phyloP scores from a whole-genome alignment of 768 basidiomycete species.

The Lactarius evosmus region DNA sequence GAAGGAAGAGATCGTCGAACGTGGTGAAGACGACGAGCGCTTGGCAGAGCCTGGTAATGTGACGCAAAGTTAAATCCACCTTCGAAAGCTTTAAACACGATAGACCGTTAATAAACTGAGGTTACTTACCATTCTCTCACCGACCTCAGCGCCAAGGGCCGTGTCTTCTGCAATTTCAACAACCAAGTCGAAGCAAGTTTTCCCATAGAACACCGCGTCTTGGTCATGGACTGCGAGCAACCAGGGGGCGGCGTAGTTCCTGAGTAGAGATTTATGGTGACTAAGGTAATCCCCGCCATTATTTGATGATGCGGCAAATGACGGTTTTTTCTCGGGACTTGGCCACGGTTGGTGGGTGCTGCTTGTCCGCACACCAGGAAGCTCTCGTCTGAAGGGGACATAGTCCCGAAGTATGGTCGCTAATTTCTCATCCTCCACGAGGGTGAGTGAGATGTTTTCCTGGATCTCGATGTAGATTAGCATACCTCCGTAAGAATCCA shows the following conservation, averaged over 20 bases:
- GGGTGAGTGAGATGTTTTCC: background rate
- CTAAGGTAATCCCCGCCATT: constrained; percentile 73
- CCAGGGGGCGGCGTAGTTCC: constrained; percentile 64
- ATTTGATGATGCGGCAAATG: constrained; percentile 40
- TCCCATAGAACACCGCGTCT: constrained; percentile 51
- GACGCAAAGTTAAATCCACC: constrained; percentile 38
- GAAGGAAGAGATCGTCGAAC: constrained; percentile 55
- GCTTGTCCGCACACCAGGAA: constrained; percentile 62
- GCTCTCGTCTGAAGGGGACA: constrained; percentile 49
- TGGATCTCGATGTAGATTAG: background rate
- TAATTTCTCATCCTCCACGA: constrained; percentile 58
- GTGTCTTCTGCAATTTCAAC: constrained; percentile 43
- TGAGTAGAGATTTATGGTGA: constrained; percentile 50
- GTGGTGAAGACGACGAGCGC: constrained; percentile 51
- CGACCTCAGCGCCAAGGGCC: background rate
- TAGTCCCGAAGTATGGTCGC: constrained; percentile 66
- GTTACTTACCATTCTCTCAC: constrained; percentile 16
- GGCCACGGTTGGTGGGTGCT: constrained; percentile 57
- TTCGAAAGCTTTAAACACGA: background rate
- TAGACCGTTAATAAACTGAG: background rate
- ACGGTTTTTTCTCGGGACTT: constrained; percentile 34
- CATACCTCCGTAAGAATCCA: constrained; percentile 77
- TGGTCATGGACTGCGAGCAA: constrained; percentile 64
- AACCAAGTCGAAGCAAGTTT: constrained; percentile 52
- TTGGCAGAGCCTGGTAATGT: constrained; percentile 54